Base-by-base conservation (phyloP, 2,329 filamentous ascomycete genomes). In the Curvularia lunata region DNA sequence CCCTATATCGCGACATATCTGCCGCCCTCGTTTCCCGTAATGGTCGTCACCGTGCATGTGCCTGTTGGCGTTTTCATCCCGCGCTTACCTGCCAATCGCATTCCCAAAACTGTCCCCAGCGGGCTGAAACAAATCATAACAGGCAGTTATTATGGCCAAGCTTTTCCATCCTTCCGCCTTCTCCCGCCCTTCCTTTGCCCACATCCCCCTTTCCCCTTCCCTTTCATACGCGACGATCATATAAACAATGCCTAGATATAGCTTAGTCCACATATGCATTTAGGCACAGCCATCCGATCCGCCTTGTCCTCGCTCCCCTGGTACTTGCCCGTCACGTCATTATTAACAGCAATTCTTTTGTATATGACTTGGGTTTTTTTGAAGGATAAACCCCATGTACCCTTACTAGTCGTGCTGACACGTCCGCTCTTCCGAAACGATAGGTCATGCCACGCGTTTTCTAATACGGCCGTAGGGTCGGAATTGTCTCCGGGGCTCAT, bases 211-310 rank as follows among this genome's bases (percentile, higher is more conserved):
- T 19, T 34, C 13, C 13, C 32, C 4, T 47, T 47, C 16, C 13
- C 28, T 13, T 43, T 21, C 30, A 18, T 46, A 52, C 23, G 28
- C 18, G 41, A 30, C 50, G 30, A 37, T 46, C 50, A 45, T 52
- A 52, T 13, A 34, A 52, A n/a, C 34, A 37, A 4, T 37, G 16
- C 23, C 27, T 12, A 10, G 28, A 19, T n/a, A 7, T 7, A 16
- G 21, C n/a, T 27, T 9, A 23, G 12, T 10, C 4, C 12, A 25
- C 13, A n/a, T 3, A 5, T 9, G 21, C n/a, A 43, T 43, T n/a
- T 25, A 43, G 21, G 21, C n/a, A 18, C n/a, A 13, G 12, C 32
- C 32, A 34, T 34, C 32, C 32, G 12, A n/a, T 13, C 32, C 32
- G 32, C n/a, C n/a, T 16, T 16, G 5, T 34, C 32, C 12, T 34